phyloP scores from a whole-genome alignment of 768 basidiomycete genomes.

The Termitomyces sp. region DNA sequence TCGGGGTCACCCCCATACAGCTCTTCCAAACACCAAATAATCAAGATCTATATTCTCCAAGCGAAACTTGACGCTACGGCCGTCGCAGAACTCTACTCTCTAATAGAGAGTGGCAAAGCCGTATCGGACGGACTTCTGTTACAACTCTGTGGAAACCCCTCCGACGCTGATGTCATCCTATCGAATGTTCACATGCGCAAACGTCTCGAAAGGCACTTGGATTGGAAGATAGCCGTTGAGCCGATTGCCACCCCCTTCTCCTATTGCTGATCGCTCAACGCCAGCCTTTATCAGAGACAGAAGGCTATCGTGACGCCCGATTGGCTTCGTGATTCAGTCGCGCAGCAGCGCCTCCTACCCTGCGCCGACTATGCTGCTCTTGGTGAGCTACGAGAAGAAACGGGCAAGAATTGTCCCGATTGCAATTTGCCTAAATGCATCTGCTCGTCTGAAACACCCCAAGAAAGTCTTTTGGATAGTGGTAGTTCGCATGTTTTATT shows the following conservation, averaged over 20 bases:
- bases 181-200: slow-evolving; percentile 64
- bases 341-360: slow-evolving; percentile 38
- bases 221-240: slow-evolving; percentile 63
- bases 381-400: slow-evolving; percentile 44
- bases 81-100: slow-evolving; percentile 31
- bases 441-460: background rate
- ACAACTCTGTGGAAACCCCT: slow-evolving; percentile 33
- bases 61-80: slow-evolving; percentile 31
- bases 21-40: background rate
- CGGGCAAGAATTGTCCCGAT: slow-evolving; percentile 41
- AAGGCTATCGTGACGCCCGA: slow-evolving; percentile 68
- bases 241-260: background rate
- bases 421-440: slow-evolving; percentile 16
- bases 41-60: slow-evolving; percentile 34
- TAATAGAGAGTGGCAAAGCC: slow-evolving; percentile 26
- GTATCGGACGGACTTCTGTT: slow-evolving; percentile 16
- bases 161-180: slow-evolving; percentile 61
- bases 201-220: slow-evolving; percentile 67
- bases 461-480: background rate
- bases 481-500: slow-evolving; percentile 12
- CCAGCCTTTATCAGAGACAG: slow-evolving; percentile 45
- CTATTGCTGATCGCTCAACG: background rate
- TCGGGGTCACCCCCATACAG: background rate
- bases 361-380: slow-evolving; percentile 59
- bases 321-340: slow-evolving; percentile 64